Conservation (phyloP, 2,329 filamentous ascomycete species). For the Xylariaceae sp. region DNA sequence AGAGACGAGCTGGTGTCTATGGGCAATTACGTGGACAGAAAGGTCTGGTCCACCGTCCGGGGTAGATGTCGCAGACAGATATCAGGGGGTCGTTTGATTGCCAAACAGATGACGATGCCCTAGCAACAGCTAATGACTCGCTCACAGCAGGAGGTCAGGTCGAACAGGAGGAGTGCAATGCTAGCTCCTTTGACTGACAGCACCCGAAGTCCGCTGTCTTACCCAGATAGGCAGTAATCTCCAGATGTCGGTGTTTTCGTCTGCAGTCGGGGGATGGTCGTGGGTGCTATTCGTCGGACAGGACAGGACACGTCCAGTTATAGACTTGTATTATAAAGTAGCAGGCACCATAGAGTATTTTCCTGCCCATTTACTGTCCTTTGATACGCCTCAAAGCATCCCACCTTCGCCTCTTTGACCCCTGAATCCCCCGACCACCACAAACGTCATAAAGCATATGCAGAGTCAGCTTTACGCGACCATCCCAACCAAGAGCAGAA, state of each 20-base stretch:
- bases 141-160: not conserved
- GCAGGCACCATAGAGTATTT: conserved; percentile 2
- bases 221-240: not conserved
- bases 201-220: not conserved
- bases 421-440: not conserved
- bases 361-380: conserved; percentile 5
- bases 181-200: not conserved
- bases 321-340: conserved; percentile 11
- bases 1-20: not conserved
- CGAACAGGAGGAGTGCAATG: not conserved
- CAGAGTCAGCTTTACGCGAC: not conserved
- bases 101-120: not conserved
- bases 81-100: not conserved
- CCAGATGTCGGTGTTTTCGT: not conserved
- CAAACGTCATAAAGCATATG: not conserved
- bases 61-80: not conserved
- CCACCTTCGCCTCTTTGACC: not conserved
- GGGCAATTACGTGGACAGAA: not conserved
- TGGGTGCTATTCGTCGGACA: not conserved
- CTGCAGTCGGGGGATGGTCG: not conserved
- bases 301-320: not conserved
- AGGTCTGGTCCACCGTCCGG: not conserved
- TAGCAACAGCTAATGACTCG: not conserved
- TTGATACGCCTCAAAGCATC: conserved; percentile 12
- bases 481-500: not conserved